phyloP scores from a whole-genome alignment of 78 protist genomes.

The Emiliania huxleyi region DNA sequence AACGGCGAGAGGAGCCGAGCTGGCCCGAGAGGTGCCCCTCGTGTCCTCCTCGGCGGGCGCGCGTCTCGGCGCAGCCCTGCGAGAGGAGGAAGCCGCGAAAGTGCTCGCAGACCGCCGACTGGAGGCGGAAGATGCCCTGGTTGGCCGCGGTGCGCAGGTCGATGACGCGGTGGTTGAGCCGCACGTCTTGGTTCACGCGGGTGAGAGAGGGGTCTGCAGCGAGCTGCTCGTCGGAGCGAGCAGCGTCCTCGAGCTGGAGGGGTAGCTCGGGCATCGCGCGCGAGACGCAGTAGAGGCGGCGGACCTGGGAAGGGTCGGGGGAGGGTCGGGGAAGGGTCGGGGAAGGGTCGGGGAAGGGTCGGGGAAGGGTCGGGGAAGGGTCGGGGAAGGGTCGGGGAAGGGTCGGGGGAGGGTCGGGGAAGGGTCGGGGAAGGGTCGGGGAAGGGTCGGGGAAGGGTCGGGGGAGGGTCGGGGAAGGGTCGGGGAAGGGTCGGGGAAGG shows the following conservation, averaged over 20 bases:
- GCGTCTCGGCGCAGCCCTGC: neutral
- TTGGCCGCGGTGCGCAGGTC: conserved; percentile 78
- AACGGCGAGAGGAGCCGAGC: neutral
- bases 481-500: too few relatives aligned
- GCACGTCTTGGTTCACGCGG: conserved; percentile 63
- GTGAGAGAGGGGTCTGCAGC: neutral
- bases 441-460: too few relatives aligned
- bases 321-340: too few relatives aligned
- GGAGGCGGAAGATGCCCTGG: neutral
- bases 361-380: too few relatives aligned
- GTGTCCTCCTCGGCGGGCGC: too few relatives aligned
- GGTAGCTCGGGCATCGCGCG: conserved; percentile 62
- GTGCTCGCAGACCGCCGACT: neutral
- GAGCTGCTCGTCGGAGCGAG: conserved; percentile 44
- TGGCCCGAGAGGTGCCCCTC: too few relatives aligned
- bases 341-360: too few relatives aligned
- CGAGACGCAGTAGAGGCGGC: neutral
- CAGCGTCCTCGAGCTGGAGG: conserved; percentile 78
- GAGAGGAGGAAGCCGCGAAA: neutral
- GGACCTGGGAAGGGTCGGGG: too few relatives aligned
- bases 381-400: too few relatives aligned
- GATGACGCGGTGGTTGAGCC: conserved; percentile 85
- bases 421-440: too few relatives aligned
- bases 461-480: too few relatives aligned
- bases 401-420: too few relatives aligned